Evolutionary conservation across 2,329 filamentous ascomycete species (phyloP), one percentile per base, ranked within the genome.

Genomic region (Microthyrium microscopicum): DNA sequence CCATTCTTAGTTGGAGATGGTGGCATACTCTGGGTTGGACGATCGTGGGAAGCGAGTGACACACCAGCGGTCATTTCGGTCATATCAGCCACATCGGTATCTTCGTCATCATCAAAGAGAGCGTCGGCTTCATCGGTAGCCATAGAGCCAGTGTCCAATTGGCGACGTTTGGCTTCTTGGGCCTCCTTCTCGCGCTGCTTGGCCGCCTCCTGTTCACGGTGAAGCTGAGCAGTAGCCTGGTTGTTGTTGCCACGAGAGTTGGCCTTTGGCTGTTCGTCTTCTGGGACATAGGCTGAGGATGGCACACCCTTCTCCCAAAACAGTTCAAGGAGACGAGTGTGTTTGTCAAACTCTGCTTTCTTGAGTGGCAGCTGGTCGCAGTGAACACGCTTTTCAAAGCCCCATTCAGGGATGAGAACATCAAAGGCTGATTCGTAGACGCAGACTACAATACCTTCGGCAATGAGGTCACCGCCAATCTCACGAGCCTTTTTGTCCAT

Each of bases 271-370:
- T 85, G 78, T 62, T 98, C 89, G 51, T 98, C 89, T 52, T 98
- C 89, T 3, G 89, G 89, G 33, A 98, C 77, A 46, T 91, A 98
- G 3, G 85, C 81, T 27, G 87, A 94, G 41, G 85, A 95, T 19
- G 87, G 83, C 5, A 95, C 84, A 29, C 89, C 89, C 70, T 95
- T 98, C 73, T 98, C 89, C 89, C 89, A 98, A 66, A 94, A 98
- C 12, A 98, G 70, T 59, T 98, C 89, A 29, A 98, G 68, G 20
- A 95, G 73, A 36, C 89, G 75, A 61, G 85, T 82, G 53, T 92
- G 84, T 67, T 95, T 95, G 57, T 91, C 76, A 60, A 89, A 98
- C 53, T 98, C 89, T n/a, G 89, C 89, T 67, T 98, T 98, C 70
- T 95, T 87, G 45, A 98, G 64, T 20, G 89, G 89, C 52, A 98